A percentile compares a stretch with the other conserved stretches of the same genome.
These are phyloP conservation scores for Brassica cretica DNA, from an alignment of 345 rosid genomes.

Conservation along the genomic window DNA sequence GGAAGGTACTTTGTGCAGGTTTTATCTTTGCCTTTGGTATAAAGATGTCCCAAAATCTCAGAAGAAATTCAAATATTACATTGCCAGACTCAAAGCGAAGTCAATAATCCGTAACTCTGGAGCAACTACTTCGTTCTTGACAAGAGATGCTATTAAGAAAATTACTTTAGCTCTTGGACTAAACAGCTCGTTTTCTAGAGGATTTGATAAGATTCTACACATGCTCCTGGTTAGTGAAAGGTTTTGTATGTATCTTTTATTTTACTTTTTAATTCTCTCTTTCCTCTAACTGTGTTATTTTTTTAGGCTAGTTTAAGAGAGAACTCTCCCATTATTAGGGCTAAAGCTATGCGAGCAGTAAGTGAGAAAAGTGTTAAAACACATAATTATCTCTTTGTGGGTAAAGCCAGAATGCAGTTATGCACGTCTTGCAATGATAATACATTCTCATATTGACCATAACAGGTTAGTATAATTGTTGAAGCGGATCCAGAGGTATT, in stretches of 20 bases:
- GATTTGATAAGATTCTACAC: slow-evolving; percentile 92
- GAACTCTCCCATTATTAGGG: slow-evolving; percentile 92
- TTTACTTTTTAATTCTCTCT: neutral
- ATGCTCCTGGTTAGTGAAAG: slow-evolving; percentile 85
- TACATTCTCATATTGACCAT: slow-evolving; percentile 36
- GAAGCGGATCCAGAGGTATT: slow-evolving; percentile 98
- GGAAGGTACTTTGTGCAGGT: slow-evolving; percentile 58
- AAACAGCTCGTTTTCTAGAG: slow-evolving; percentile 92
- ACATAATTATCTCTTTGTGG: slow-evolving; percentile 1
- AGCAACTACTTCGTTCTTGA: slow-evolving; percentile 52
- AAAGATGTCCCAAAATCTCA: slow-evolving; percentile 84
- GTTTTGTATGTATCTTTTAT: slow-evolving; percentile 26
- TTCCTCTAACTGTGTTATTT: slow-evolving; percentile 25
- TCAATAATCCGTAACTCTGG: slow-evolving; percentile 80
- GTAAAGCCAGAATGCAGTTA: slow-evolving; percentile 16
- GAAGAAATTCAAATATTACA: slow-evolving; percentile 62
- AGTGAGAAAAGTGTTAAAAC: slow-evolving; percentile 40
- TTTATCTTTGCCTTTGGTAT: slow-evolving; percentile 89
- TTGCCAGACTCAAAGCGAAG: slow-evolving; percentile 83
- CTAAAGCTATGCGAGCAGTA: slow-evolving; percentile 94
- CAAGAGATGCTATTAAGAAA: slow-evolving; percentile 78
- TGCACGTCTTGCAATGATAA: slow-evolving; percentile 31
- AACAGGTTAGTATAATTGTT: slow-evolving; percentile 94
- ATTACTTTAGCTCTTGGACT: slow-evolving; percentile 82
- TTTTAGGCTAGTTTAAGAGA: slow-evolving; percentile 95